Base-by-base conservation (phyloP, 2,329 filamentous ascomycete species). In the Ophiosphaerella narmari region DNA sequence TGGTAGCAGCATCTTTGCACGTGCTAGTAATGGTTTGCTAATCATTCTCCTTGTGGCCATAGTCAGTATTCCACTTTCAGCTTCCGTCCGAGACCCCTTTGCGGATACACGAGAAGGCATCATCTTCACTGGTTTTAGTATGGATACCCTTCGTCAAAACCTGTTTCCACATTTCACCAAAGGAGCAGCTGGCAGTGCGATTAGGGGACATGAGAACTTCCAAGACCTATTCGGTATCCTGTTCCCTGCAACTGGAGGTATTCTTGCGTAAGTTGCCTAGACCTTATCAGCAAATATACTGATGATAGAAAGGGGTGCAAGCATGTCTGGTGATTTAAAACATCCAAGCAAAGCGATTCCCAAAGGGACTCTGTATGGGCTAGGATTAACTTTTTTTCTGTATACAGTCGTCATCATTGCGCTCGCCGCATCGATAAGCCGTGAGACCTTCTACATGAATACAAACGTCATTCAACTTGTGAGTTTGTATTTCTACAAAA, bases 321-420 rank as follows among this genome's bases (percentile, higher is more conserved):
- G 89, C 60, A 95, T 96, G 91, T 95, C 90, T 7, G 91, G 91
- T 14, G 90, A 96, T 67, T 74, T 96, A 42, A 88, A 83, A 54
- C 87, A 91, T 55, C 91, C 91, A 0, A 93, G 89, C 78, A 90
- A 86, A 70, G 84, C 90, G 1, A 96, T 96, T 45, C 91, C 91
- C 0, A 87, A 84, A 54, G 91, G 91, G n/a, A 95, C 91, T 0
- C 75, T 95, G 1, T 89, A 85, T 74, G 90, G 90, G 2, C 84
- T 93, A 23, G 75, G 83, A 9, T 81, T 91, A 21, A 96, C 91
- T 0, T 89, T 95, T 59, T 68, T 88, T 46, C 80, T 87, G 5
- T 96, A 96, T 68, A 76, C 89, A 7, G 62, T 91, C 23, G 90
- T 95, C 41, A 87, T 93, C 39, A 62, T 95, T 7, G 86, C 89